phyloP scores from a whole-genome alignment of 768 basidiomycete species.

The Psilocybe cyanescens region DNA sequence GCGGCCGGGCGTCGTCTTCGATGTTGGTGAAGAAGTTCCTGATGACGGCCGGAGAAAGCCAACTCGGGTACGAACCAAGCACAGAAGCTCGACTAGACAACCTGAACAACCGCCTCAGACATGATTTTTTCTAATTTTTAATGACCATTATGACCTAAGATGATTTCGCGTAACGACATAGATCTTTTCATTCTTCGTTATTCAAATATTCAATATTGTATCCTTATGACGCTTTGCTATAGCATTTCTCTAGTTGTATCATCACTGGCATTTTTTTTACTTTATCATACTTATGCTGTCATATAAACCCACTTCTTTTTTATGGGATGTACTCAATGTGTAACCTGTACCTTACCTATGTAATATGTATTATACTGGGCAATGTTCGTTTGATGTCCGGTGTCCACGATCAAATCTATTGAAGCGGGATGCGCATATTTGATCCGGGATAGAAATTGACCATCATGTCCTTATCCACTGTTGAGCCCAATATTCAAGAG shows the following conservation, averaged over 20 bases:
- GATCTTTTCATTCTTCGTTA: neutral
- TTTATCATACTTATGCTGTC: neutral
- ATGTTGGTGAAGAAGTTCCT: constrained; percentile 56
- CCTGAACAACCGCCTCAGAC: constrained; percentile 64
- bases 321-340: neutral
- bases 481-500: constrained; percentile 59
- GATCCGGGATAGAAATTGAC: neutral
- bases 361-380: neutral
- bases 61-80: constrained; percentile 13
- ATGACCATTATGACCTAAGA: neutral
- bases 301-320: neutral
- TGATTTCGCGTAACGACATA: neutral
- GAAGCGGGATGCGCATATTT: neutral
- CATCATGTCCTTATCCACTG: constrained; percentile 14
- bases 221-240: neutral
- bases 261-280: neutral
- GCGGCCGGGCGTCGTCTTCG: constrained; percentile 71
- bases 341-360: neutral
- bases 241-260: neutral
- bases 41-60: constrained; percentile 36
- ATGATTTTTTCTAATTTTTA: neutral
- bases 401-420: neutral
- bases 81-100: constrained; percentile 11
- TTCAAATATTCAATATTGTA: neutral
- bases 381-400: neutral